Conservation (phyloP, 2,329 filamentous ascomycete species). For the Talaromyces sp. region DNA sequence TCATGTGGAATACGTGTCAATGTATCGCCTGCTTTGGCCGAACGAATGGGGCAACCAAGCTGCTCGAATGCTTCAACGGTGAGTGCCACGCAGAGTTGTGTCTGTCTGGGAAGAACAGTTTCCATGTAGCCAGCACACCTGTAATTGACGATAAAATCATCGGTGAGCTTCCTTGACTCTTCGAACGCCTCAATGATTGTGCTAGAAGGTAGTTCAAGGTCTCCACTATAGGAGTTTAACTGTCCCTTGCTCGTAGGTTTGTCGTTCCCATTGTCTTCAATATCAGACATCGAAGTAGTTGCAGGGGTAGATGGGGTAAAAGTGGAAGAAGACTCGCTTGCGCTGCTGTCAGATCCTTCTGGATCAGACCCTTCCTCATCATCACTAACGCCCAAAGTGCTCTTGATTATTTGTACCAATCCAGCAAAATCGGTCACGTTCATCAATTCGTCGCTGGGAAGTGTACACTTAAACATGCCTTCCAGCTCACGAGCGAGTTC, state of each 20-base stretch:
- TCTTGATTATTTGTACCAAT: slow-evolving; percentile 9
- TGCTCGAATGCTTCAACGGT: slow-evolving; percentile 29
- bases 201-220: slow-evolving; percentile 7
- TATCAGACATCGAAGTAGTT: slow-evolving; percentile 7
- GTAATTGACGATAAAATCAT: slow-evolving; percentile 22
- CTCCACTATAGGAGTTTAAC: background rate
- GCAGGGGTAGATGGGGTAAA: slow-evolving; percentile 6
- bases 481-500: slow-evolving; percentile 40
- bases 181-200: slow-evolving; percentile 24
- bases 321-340: slow-evolving; percentile 3
- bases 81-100: slow-evolving; percentile 18
- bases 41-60: slow-evolving; percentile 22
- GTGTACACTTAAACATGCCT: slow-evolving; percentile 29
- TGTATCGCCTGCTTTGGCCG: slow-evolving; percentile 19
- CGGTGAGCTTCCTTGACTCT: slow-evolving; percentile 23
- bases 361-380: slow-evolving; percentile 3
- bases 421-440: slow-evolving; percentile 23
- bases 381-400: background rate
- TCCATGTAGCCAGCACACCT: slow-evolving; percentile 20
- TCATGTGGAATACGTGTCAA: slow-evolving; percentile 20
- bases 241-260: background rate
- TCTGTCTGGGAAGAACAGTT: slow-evolving; percentile 20
- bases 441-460: slow-evolving; percentile 26
- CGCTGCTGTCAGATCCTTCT: slow-evolving; percentile 1
- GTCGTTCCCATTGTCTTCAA: slow-evolving; percentile 25